phyloP scores from a whole-genome alignment of 1,139 yeast species.

The Hyphopichia khmerensis region DNA sequence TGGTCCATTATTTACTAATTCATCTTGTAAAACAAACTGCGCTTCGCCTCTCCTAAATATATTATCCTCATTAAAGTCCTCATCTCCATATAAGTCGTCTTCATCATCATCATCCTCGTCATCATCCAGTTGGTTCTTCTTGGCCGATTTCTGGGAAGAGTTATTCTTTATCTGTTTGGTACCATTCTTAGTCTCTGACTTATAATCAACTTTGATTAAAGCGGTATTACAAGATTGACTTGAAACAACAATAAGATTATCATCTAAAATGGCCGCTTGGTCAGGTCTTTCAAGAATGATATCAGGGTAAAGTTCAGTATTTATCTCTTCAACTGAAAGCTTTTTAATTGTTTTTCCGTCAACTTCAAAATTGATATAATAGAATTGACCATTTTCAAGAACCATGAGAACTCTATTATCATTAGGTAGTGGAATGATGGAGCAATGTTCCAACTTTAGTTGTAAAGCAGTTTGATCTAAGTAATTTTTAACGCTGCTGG shows the following conservation, averaged over 20 bases:
- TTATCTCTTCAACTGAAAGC: constrained; percentile 29
- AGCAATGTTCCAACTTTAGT: constrained; percentile 58
- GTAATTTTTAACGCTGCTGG: constrained; percentile 48
- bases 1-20: constrained; percentile 70
- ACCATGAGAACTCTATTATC: constrained; percentile 55
- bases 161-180: background rate
- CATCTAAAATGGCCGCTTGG: constrained; percentile 32
- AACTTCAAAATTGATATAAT: constrained; percentile 50
- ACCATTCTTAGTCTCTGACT: constrained; percentile 7
- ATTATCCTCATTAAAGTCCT: constrained; percentile 33
- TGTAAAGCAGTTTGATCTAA: constrained; percentile 54
- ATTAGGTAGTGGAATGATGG: constrained; percentile 45
- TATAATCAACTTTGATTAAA: constrained; percentile 29
- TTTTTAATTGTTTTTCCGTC: constrained; percentile 48
- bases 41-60: constrained; percentile 26
- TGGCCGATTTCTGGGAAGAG: background rate
- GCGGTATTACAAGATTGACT: constrained; percentile 37
- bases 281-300: constrained; percentile 31
- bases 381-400: constrained; percentile 51
- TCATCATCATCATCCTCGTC: constrained; percentile 24
- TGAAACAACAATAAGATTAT: constrained; percentile 35
- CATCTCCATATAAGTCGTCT: constrained; percentile 31
- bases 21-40: constrained; percentile 50
- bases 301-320: constrained; percentile 9
- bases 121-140: constrained; percentile 7